Percentiles rank a stretch among this genome's conserved stretches.
phyloP scores from a whole-genome alignment of 441 rosid species.

The Gossypium lobatum region DNA sequence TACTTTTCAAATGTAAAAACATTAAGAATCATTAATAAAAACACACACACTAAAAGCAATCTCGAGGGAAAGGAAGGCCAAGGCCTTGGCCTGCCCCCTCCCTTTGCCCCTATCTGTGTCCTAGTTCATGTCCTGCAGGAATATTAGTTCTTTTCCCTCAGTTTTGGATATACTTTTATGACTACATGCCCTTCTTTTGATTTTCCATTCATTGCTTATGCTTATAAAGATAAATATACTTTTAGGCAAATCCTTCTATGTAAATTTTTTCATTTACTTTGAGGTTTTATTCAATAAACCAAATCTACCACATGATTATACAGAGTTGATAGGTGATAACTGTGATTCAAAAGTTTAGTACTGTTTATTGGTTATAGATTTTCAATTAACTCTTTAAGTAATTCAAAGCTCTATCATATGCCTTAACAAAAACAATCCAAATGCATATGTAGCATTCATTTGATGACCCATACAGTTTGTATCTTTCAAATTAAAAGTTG shows the following conservation, averaged over 20 bases:
- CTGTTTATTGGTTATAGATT: background rate
- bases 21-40: background rate
- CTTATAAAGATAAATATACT: background rate
- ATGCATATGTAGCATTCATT: background rate
- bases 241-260: background rate
- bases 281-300: background rate
- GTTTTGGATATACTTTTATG: constrained; percentile 4
- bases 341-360: background rate
- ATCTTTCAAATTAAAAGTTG: background rate
- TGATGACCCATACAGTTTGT: background rate
- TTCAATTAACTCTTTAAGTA: background rate
- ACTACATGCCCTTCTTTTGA: background rate
- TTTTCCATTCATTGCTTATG: background rate
- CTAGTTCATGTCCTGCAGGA: background rate
- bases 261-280: background rate
- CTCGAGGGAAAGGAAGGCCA: background rate
- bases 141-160: constrained; percentile 6
- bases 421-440: background rate
- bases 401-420: background rate
- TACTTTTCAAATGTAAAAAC: background rate
- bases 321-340: background rate
- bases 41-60: background rate
- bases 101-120: background rate
- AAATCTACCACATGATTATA: background rate
- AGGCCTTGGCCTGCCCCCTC: background rate